These are phyloP conservation scores for Schizochytrium sp. DNA, from an alignment of 108 stramenopile species.

Conservation along the genomic window DNA sequence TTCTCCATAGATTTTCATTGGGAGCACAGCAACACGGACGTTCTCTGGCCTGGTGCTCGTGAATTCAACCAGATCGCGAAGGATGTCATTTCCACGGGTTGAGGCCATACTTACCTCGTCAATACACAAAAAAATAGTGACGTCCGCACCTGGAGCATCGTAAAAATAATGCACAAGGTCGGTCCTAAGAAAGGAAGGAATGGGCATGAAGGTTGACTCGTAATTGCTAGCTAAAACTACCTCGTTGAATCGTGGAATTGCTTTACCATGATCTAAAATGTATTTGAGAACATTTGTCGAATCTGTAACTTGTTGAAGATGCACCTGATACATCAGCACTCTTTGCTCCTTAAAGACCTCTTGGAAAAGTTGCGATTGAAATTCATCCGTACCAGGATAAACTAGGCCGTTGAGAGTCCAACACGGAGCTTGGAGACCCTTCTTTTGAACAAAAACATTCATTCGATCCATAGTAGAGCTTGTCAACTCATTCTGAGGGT, in stretches of 20 bases:
- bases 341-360: constrained; percentile 27
- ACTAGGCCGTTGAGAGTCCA: constrained; percentile 42
- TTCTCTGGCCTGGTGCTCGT: no score
- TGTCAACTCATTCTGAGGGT: not conserved
- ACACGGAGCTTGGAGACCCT: not conserved
- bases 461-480: not conserved
- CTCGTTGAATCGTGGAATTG: constrained; percentile 21
- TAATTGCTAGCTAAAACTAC: not conserved
- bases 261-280: not conserved
- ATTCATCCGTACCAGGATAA: not conserved
- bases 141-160: not conserved
- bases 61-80: no score
- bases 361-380: constrained; percentile 6
- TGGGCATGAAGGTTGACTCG: not conserved
- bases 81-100: no score
- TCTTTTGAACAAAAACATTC: not conserved
- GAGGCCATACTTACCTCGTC: no score
- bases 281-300: constrained; percentile 16
- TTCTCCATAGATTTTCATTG: no score
- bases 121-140: no score
- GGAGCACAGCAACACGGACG: no score
- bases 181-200: not conserved
- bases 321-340: constrained; percentile 29
- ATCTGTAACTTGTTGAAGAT: not conserved
- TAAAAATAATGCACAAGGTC: not conserved